Base-by-base conservation (phyloP, 2,329 filamentous ascomycete genomes). In the Fusarium burgessii region DNA sequence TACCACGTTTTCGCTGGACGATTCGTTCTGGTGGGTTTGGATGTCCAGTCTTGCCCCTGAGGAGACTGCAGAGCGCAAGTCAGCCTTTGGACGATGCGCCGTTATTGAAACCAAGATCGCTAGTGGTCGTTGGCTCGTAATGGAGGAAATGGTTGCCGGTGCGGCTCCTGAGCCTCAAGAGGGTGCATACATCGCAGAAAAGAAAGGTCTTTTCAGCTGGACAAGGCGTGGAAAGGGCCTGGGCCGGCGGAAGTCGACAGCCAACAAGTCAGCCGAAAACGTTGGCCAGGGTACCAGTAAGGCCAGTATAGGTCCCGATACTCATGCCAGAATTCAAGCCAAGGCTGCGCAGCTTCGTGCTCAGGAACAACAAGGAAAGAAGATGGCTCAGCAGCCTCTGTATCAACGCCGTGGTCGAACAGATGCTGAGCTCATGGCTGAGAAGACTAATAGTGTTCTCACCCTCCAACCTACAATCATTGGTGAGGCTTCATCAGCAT, bases 11-110 rank as follows among this genome's bases (percentile, higher is more conserved):
- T 91, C 96, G 69, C 86, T 99, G 8, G 96, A 99, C 75, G 95
- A 98, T 79, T 92, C 94, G 2, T 99, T 99, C 80, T 99, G 96
- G 96, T 98, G 96, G 95, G 96, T 98, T 7, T 99, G 96, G 96
- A 98, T 99, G 87, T 97, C 90, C 74, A 98, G 95, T 85, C 84
- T 99, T 76, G 94, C 95, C 3, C 92, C 91, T 1, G 96, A 99
- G 77, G 96, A 99, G 82, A 93, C 95, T 0, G 82, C 90, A 0
- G 88, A 91, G 49, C 90, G 96, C 66, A 99, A 99, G 79, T 92
- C 95, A 9, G 94, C 95, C 1, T 99, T 99, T 79, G 96, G 96
- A 40, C 89, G 96, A 70, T 99, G 96, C 77, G 94, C 96, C 23
- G 87, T 99, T 41, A 88, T 98, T 47, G 96, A 99, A 80, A 98